Evolutionary conservation across 805 yeast species (phyloP), one percentile per base, ranked within the genome.

Genomic region (Jamesozyma hellenica): DNA sequence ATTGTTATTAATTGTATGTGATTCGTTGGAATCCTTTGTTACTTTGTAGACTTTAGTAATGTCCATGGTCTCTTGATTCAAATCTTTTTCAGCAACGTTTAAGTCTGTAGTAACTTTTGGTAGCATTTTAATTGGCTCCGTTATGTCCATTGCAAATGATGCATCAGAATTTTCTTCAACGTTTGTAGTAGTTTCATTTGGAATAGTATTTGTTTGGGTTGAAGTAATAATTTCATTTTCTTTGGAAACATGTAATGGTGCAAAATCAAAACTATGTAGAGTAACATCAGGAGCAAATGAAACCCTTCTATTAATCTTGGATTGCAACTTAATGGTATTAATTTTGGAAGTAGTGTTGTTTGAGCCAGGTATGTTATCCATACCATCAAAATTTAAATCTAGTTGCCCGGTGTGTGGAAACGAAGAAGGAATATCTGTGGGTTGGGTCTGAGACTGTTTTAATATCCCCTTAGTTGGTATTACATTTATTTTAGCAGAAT

Each of bases 211-310:
- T 26, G n/a, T 40, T 33, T 36, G 36, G 14, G 36, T 26, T 23
- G 40, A 32, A 7, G 40, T 32, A 14, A 25, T 23, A 10, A 27
- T 14, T 4, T 25, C 34, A 5, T 31, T 30, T 8, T 10, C 11
- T 27, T 25, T 10, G 26, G 32, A 42, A 4, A 38, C 4, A 15
- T 38, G 28, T 13, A 39, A 40, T 11, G 68, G 63, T 11, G 60
- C 52, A 29, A 64, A 58, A 36, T 63, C 77, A 47, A 70, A 67
- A 50, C 76, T 73, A 50, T 78, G 83, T 31, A 79, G 64, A 3
- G 82, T 77, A 0, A 78, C 84, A 48, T 77, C 83, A 1, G 82
- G 82, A 1, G 88, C 88, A 65, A 82, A 82, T 4, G 86, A 77
- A 4, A 82, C 90, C 19, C 90, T 60, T 42, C 90, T 45, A 30